Percentiles rank a stretch among this genome's conserved stretches.
Conservation (phyloP, 2,329 filamentous ascomycete species). For the Cladophialophora yegresii region DNA sequence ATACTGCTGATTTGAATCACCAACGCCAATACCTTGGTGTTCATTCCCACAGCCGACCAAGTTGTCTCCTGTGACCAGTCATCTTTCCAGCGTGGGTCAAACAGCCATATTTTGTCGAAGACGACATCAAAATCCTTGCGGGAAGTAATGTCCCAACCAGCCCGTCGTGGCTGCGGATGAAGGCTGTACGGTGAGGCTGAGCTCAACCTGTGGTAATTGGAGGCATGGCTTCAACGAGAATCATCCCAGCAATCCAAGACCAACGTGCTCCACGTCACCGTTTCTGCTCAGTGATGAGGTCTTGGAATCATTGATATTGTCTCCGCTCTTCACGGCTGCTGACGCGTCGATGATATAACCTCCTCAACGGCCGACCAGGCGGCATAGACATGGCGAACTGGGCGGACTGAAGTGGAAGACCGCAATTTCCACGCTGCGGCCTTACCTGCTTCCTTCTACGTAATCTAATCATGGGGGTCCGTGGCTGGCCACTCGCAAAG, state of each 20-base stretch:
- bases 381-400: not conserved
- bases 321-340: constrained; percentile 10
- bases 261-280: not conserved
- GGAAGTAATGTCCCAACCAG: not conserved
- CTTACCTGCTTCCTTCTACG: constrained; percentile 11
- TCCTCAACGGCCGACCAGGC: not conserved
- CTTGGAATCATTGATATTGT: not conserved
- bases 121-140: not conserved
- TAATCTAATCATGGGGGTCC: constrained; percentile 12
- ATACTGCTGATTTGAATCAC: not conserved
- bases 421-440: constrained; percentile 22
- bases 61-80: not conserved
- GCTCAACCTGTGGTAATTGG: constrained; percentile 10
- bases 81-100: not conserved
- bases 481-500: constrained; percentile 7
- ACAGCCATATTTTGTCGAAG: not conserved
- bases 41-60: not conserved
- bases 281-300: not conserved
- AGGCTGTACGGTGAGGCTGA: constrained; percentile 15
- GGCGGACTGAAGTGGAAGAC: constrained; percentile 10
- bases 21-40: not conserved
- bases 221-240: not conserved
- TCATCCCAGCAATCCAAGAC: not conserved
- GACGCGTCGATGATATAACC: constrained; percentile 12
- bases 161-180: not conserved